Base-by-base conservation (phyloP, 225 moss, liverwort and hornwort genomes). In the Marchantia paleacea region DNA sequence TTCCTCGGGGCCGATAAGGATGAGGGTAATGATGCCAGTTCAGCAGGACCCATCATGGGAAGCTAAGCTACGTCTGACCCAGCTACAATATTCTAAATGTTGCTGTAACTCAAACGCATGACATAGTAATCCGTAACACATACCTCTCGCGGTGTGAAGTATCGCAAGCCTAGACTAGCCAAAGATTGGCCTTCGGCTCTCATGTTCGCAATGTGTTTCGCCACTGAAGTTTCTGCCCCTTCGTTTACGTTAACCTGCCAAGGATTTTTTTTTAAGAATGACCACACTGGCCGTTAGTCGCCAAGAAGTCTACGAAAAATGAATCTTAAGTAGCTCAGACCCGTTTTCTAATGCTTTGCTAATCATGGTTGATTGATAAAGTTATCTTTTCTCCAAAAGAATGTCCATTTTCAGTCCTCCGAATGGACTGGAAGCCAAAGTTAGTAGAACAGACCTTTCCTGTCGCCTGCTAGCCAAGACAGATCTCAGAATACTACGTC, bases 131-230 rank as follows among this genome's bases (percentile, higher is more conserved):
- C 13, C 24, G 26, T 22, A 67, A 7, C 19, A 69, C 76, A 48
- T 75, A 92, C 97, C 94, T 99, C 99, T 89, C 94, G 86, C 70
- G 99, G 95, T 76, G 95, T 92, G 16, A 99, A 99, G 82, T 92
- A 95, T 18, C 99, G 93, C 73, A 99, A 83, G 54, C 85, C 91
- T 80, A 99, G 89, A 62, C 79, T 75, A 73, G 79, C 64, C 55
- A 99, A 78, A 68, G 90, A 86, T 48, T 90, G 80, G 28, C 93
- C 95, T 75, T 87, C 75, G 54, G 90, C 88, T 82, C 91, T 80
- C 75, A 95, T 75, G 51, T 83, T 75, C 30, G 69, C 60, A 65
- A 88, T 77, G 15, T 81, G 67, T 10, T 85, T 51, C 47, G 73
- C 78, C 29, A 85, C 80, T 8, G 81, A 78, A 39, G 58, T 62